A percentile compares a stretch with the other conserved stretches of the same genome.
Evolutionary conservation across 805 yeast genomes (phyloP).

Genomic region (Candida sithepensis): DNA sequence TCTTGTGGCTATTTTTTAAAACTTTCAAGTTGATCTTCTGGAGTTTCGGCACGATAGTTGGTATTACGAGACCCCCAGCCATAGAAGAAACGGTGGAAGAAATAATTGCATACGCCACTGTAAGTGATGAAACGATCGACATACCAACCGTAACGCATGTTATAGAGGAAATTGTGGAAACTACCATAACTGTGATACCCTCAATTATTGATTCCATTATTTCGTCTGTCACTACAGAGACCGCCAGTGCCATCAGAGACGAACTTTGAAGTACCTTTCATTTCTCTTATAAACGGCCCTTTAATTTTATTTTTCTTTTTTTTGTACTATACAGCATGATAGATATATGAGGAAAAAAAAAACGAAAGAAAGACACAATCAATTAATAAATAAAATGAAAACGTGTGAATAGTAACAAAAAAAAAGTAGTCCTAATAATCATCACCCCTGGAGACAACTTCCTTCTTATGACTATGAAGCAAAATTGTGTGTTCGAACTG

Average conservation of each 20-base stretch:
- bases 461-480: conserved; percentile 87
- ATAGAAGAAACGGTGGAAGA: not conserved
- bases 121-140: not conserved
- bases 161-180: not conserved
- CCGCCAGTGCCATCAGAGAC: not conserved
- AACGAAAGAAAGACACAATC: not conserved
- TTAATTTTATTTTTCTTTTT: too few species aligned
- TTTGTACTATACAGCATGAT: too few species aligned
- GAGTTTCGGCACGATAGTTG: conserved; percentile 10
- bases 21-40: conserved; percentile 24
- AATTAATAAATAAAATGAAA: not conserved
- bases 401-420: not conserved
- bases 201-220: not conserved
- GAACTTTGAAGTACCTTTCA: too few species aligned
- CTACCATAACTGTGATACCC: not conserved
- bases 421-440: too few species aligned
- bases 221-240: not conserved
- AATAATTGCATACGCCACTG: not conserved
- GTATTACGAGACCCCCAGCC: not conserved
- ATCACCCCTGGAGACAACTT: conserved; percentile 92
- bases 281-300: too few species aligned
- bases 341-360: not conserved
- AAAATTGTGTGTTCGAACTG: conserved; percentile 94
- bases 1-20: conserved; percentile 45
- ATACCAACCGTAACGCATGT: not conserved